Evolutionary conservation across 78 protist genomes (phyloP).

Genomic region (slime mould (Dictyostelium discoideum)): DNA sequence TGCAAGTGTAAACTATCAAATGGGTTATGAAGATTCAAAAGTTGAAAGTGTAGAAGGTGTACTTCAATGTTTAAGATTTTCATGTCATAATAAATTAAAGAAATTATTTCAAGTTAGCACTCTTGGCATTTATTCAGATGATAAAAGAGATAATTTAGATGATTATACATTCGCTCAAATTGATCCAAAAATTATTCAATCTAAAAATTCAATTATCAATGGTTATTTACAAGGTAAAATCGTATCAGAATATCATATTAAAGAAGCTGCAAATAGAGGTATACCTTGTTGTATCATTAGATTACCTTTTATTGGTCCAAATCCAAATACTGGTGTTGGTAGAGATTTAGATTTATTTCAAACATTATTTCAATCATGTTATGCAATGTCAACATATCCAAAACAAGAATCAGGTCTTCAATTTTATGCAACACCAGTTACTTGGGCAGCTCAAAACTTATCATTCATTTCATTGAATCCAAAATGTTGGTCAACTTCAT

Average conservation of each 20-base stretch:
- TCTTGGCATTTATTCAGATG: not conserved
- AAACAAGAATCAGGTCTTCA: not conserved
- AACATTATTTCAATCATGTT: not conserved
- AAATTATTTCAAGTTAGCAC: not conserved
- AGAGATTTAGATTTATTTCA: not conserved
- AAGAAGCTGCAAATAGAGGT: conserved; percentile 2
- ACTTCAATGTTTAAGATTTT: not conserved
- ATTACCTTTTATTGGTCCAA: conserved; percentile 1
- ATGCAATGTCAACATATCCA: not conserved
- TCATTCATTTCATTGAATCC: not conserved
- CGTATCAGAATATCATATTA: conserved; percentile 19
- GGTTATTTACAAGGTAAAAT: conserved; percentile 38
- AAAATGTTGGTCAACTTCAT: not conserved
- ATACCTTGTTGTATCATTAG: conserved; percentile 15
- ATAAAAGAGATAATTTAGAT: not conserved
- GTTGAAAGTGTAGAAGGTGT: not conserved
- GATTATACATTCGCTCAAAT: not conserved
- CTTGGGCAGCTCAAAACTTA: not conserved
- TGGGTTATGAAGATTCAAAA: not conserved
- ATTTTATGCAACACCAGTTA: not conserved
- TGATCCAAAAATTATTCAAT: no score
- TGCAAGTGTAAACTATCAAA: not conserved
- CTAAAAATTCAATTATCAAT: no score
- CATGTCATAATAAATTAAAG: not conserved
- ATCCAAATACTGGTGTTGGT: not conserved